These are phyloP conservation scores for Hygrocybe punicea DNA, from an alignment of 768 basidiomycete genomes.

Conservation along the genomic window DNA sequence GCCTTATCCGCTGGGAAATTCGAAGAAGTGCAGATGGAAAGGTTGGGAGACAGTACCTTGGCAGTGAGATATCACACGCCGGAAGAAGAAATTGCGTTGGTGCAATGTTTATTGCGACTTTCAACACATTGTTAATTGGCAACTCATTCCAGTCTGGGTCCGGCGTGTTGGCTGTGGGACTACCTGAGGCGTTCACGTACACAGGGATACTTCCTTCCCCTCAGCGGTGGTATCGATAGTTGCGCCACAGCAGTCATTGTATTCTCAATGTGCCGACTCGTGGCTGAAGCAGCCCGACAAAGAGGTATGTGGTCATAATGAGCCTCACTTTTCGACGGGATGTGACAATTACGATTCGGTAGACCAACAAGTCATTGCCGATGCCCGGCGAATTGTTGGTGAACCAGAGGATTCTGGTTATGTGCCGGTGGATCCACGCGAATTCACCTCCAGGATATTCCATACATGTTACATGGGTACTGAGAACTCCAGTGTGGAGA, in stretches of 20 bases:
- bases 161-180: slow-evolving; percentile 99
- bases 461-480: slow-evolving; percentile 99
- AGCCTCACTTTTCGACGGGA: not conserved
- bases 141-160: slow-evolving; percentile 67
- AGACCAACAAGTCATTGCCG: slow-evolving; percentile 84
- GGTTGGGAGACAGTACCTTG: slow-evolving; percentile 36
- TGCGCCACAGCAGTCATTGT: slow-evolving; percentile 97
- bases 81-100: slow-evolving; percentile 97
- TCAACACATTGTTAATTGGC: not conserved
- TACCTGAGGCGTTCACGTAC: slow-evolving; percentile 91
- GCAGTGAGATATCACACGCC: slow-evolving; percentile 76
- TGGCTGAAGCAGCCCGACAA: slow-evolving; percentile 68
- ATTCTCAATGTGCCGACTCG: slow-evolving; percentile 92
- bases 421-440: slow-evolving; percentile 79
- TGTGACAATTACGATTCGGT: slow-evolving; percentile 8
- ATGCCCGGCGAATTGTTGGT: slow-evolving; percentile 86
- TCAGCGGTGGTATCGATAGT: slow-evolving; percentile 96
- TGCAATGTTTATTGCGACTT: slow-evolving; percentile 17
- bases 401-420: slow-evolving; percentile 80
- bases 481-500: slow-evolving; percentile 88
- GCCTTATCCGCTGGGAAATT: slow-evolving; percentile 75
- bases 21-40: slow-evolving; percentile 50
- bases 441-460: slow-evolving; percentile 84
- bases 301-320: slow-evolving; percentile 52
- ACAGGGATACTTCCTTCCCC: slow-evolving; percentile 91